phyloP scores from a whole-genome alignment of 371 early-diverging fungal genomes.

The Syncephalastrum monosporum region DNA sequence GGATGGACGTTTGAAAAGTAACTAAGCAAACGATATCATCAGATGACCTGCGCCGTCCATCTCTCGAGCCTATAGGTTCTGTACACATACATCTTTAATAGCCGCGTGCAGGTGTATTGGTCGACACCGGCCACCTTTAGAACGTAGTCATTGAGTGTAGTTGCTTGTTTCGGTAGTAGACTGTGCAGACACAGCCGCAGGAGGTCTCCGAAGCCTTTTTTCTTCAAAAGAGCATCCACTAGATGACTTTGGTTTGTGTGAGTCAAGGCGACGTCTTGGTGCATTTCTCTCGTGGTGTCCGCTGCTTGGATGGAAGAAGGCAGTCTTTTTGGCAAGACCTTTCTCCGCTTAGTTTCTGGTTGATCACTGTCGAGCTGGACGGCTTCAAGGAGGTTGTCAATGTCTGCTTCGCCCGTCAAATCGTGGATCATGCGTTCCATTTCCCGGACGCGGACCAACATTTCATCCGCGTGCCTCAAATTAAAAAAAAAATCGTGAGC shows the following conservation, averaged over 20 bases:
- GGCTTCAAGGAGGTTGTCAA: slow-evolving; percentile 2
- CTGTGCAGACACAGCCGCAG: too few species aligned
- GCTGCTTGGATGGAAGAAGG: too few species aligned
- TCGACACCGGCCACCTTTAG: slow-evolving; percentile 38
- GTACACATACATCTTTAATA: slow-evolving; percentile 37
- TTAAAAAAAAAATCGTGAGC: too few species aligned
- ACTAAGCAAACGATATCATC: slow-evolving; percentile 10
- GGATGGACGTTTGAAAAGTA: slow-evolving; percentile 50
- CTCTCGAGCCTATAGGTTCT: neutral
- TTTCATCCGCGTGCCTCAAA: slow-evolving; percentile 36
- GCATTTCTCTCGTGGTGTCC: neutral
- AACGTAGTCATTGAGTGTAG: slow-evolving; percentile 25
- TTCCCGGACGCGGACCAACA: slow-evolving; percentile 36
- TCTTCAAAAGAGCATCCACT: neutral
- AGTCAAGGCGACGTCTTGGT: slow-evolving; percentile 32
- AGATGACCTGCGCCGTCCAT: too few species aligned
- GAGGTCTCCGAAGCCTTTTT: slow-evolving; percentile 11
- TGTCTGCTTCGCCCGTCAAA: slow-evolving; percentile 3
- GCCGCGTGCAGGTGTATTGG: slow-evolving; percentile 33
- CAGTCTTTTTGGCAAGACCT: too few species aligned
- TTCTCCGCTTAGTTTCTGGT: too few species aligned
- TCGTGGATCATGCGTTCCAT: slow-evolving; percentile 22
- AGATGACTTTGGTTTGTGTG: slow-evolving; percentile 1
- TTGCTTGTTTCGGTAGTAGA: too few species aligned
- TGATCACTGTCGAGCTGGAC: slow-evolving; percentile 21